Percentiles rank a stretch among this genome's conserved stretches.
These are phyloP conservation scores for Moricandia moricandioides DNA, from an alignment of 345 rosid species.

Conservation along the genomic window DNA sequence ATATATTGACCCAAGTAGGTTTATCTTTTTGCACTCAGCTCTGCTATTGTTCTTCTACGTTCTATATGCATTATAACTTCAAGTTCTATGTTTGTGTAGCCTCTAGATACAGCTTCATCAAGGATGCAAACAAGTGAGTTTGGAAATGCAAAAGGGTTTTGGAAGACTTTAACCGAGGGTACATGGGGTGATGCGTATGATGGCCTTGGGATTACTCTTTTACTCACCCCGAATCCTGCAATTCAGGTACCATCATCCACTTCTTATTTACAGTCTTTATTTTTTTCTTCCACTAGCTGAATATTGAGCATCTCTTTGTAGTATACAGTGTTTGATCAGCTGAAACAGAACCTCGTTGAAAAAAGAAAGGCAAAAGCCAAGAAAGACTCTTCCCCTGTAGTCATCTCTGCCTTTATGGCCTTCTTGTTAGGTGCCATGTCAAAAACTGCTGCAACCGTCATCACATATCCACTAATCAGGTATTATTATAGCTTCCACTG, in stretches of 20 bases:
- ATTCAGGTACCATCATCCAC: conserved; percentile 60
- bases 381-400: conserved; percentile 45
- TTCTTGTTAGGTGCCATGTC: conserved; percentile 84
- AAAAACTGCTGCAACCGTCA: conserved; percentile 71
- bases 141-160: conserved; percentile 90
- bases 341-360: conserved; percentile 65
- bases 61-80: not conserved
- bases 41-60: not conserved
- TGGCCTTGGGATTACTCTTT: conserved; percentile 89
- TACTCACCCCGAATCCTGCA: conserved; percentile 88
- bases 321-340: conserved; percentile 96
- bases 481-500: conserved; percentile 12
- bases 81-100: conserved; percentile 44
- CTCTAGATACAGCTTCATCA: conserved; percentile 91
- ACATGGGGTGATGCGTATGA: conserved; percentile 80
- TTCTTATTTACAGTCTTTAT: not conserved
- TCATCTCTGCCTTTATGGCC: conserved; percentile 81
- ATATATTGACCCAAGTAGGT: conserved; percentile 63
- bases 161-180: conserved; percentile 71
- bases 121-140: conserved; percentile 96
- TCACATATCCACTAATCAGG: conserved; percentile 98
- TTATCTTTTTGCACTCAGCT: not conserved
- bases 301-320: conserved; percentile 30
- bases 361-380: conserved; percentile 37
- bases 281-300: conserved; percentile 19